Percentiles rank a stretch among this genome's conserved stretches.
These are phyloP conservation scores for Candida multigemmis DNA, from an alignment of 805 yeast species.

Conservation along the genomic window DNA sequence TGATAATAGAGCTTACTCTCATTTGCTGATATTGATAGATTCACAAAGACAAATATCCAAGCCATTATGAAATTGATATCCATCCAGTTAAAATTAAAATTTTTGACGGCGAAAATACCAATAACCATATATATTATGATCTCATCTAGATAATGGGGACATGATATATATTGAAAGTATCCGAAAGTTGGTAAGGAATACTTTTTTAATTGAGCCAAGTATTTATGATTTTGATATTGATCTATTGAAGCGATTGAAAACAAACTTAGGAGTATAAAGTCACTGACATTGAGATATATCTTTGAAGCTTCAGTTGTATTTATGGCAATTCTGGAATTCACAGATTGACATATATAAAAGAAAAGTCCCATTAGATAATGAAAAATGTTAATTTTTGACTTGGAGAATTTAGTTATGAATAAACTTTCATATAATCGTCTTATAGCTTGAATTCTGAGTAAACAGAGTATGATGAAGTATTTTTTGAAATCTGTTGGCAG, in stretches of 20 bases:
- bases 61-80: slow-evolving; percentile 12
- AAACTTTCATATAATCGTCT: slow-evolving; percentile 51
- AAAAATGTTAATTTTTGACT: slow-evolving; percentile 50
- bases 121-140: slow-evolving; percentile 41
- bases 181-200: slow-evolving; percentile 48
- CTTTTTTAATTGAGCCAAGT: slow-evolving; percentile 41
- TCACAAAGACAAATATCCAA: slow-evolving; percentile 29
- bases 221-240: slow-evolving; percentile 43
- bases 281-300: slow-evolving; percentile 6
- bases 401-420: slow-evolving; percentile 37
- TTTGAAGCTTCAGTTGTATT: slow-evolving; percentile 3
- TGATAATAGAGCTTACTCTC: slow-evolving; percentile 42
- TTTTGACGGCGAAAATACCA: slow-evolving; percentile 8
- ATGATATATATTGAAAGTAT: slow-evolving; percentile 39
- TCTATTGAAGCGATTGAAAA: slow-evolving; percentile 43
- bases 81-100: slow-evolving; percentile 9
- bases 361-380: slow-evolving; percentile 61
- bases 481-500: slow-evolving; percentile 5
- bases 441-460: slow-evolving; percentile 37
- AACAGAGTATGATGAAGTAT: slow-evolving; percentile 12
- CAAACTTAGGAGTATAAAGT: slow-evolving; percentile 21
- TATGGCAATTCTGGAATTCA: too few species aligned
- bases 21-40: slow-evolving; percentile 46
- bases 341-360: too few species aligned
- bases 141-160: slow-evolving; percentile 70